These are phyloP conservation scores for Coprinellus aureogranulatus DNA, from an alignment of 768 basidiomycete species.

Conservation along the genomic window DNA sequence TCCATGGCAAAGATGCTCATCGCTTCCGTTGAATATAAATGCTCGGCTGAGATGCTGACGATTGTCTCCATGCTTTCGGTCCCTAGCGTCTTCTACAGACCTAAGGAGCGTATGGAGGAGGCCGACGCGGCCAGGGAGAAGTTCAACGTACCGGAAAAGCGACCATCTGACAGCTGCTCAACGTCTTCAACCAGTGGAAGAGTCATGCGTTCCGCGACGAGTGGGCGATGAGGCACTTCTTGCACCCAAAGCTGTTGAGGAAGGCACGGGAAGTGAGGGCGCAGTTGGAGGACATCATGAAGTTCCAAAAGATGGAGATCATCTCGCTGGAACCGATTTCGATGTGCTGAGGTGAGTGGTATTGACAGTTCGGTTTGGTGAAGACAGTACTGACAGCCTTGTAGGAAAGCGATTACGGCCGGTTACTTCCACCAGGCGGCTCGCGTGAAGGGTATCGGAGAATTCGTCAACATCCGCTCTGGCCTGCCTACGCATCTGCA, in stretches of 20 bases:
- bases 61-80: conserved; percentile 99
- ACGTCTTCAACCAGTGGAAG: conserved; percentile 99
- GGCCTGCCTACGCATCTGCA: conserved; percentile 94
- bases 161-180: conserved; percentile 93
- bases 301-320: conserved; percentile 94
- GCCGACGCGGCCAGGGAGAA: conserved; percentile 97
- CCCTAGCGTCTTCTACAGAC: conserved; percentile 95
- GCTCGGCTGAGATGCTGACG: conserved; percentile 94
- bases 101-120: conserved; percentile 96
- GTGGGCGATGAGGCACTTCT: conserved; percentile 92
- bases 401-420: conserved; percentile 92
- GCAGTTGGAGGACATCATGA: conserved; percentile 99
- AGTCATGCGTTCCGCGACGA: conserved; percentile 92
- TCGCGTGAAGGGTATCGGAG: conserved; percentile 96
- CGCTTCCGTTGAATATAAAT: conserved; percentile 88
- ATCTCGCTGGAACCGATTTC: conserved; percentile 92
- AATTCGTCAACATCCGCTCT: conserved; percentile 96
- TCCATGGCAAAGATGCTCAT: conserved; percentile 99
- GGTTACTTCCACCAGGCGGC: conserved; percentile 99
- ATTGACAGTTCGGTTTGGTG: not conserved
- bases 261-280: conserved; percentile 94
- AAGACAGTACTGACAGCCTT: not conserved
- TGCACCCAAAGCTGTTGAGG: conserved; percentile 92
- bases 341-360: conserved; percentile 68
- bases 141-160: conserved; percentile 97